Evolutionary conservation across 2,329 filamentous ascomycete species (phyloP), one percentile per base, ranked within the genome.

Genomic region (Podosphaera fusca): DNA sequence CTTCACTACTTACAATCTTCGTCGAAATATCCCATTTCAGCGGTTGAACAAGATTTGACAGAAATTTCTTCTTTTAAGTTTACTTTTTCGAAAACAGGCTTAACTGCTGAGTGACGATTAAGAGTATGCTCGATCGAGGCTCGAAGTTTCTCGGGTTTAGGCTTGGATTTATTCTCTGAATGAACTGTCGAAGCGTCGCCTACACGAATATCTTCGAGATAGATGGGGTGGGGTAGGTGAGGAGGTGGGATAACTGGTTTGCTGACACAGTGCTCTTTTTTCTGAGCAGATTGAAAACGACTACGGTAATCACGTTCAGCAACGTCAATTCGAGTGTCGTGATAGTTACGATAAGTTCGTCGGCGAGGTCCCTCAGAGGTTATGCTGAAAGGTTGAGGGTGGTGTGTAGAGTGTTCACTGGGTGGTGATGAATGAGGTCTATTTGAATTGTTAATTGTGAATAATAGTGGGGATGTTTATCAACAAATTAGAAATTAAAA

Each of bases 1-100:
- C 21, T n/a, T 45, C 21, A 1, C 10, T 12, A 63, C 66, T 61
- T 67, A 69, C 66, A 65, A 63, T 85, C 80, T 74, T 84, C 79
- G 79, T 85, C 82, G 81, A 85, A 84, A 75, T 84, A 85, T 75
- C 82, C 82, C 82, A 85, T 85, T 68, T 81, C 80, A 76, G 57
- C 60, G 46, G 52, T 33, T 49, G 40, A 59, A 53, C 60, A 61
- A 58, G 65, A 63, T 63, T 67, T 64, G 58, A 62, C 66, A 61
- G 67, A 65, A 62, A 66, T 67, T 52, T 66, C 60, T 64, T 68
- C 63, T 61, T 59, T 61, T 40, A 62, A 57, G 50, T 53, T 58
- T 46, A 59, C 56, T 33, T 62, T 55, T 52, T 60, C 58, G 31
- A 36, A 40, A 14, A 35, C 54, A 59, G 59, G 51, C 56, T 56